Evolutionary conservation across 2,329 filamentous ascomycete species (phyloP).

Genomic region (Capronia americana): DNA sequence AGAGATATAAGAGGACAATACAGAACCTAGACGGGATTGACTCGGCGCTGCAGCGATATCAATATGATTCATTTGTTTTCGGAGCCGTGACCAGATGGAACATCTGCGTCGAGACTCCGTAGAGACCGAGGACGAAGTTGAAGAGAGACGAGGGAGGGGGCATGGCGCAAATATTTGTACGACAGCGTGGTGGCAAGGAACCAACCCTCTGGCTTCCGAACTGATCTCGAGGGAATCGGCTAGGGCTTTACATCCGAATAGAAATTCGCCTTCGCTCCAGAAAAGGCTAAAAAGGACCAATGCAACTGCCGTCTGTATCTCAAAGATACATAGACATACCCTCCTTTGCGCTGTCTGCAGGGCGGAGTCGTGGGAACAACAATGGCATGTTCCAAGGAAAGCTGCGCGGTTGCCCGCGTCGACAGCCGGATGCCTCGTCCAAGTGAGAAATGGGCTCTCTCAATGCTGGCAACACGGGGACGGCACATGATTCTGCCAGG

Average conservation of each 20-base stretch:
- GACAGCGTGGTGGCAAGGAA: neutral
- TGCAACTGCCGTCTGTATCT: neutral
- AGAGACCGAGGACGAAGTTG: too few species aligned
- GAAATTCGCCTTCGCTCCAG: neutral
- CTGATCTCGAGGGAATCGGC: neutral
- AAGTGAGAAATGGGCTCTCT: slow-evolving; percentile 12
- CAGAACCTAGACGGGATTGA: too few species aligned
- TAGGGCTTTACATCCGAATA: neutral
- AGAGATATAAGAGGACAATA: too few species aligned
- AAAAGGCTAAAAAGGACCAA: neutral
- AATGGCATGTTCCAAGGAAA: neutral
- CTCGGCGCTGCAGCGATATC: too few species aligned
- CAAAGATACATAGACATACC: neutral
- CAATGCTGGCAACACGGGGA: slow-evolving; percentile 34
- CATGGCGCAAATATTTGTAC: neutral
- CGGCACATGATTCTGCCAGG: slow-evolving; percentile 35
- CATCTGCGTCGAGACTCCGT: too few species aligned
- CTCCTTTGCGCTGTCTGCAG: neutral
- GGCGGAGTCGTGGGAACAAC: too few species aligned
- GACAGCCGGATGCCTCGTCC: slow-evolving; percentile 28
- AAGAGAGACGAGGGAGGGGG: too few species aligned
- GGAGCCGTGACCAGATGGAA: too few species aligned
- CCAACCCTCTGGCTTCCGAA: neutral
- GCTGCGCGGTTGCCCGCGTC: neutral
- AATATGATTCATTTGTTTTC: too few species aligned